These are phyloP conservation scores for Fraxinus excelsior DNA, from an alignment of 257 asterid species.

Conservation along the genomic window DNA sequence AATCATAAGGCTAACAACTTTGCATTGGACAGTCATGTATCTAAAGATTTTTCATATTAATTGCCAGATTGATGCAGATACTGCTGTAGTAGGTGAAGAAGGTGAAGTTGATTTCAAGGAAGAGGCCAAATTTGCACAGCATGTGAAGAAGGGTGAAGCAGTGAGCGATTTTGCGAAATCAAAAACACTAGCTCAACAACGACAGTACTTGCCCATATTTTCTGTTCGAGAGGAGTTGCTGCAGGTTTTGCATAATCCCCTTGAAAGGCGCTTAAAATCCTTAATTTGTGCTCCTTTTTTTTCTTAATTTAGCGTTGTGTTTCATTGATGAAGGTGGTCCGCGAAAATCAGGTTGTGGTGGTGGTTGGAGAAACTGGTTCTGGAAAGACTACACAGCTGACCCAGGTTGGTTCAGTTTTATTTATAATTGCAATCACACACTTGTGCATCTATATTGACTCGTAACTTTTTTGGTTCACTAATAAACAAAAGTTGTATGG, in stretches of 20 bases:
- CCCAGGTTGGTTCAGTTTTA: slow-evolving; percentile 66
- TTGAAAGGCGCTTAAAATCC: neutral
- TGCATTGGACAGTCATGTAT: slow-evolving; percentile 5
- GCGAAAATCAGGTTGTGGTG: slow-evolving; percentile 92
- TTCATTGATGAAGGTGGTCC: slow-evolving; percentile 63
- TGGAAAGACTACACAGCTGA: slow-evolving; percentile 93
- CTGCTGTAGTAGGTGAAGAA: slow-evolving; percentile 90
- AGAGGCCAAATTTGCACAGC: slow-evolving; percentile 94
- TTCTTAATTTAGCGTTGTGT: neutral
- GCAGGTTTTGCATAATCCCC: slow-evolving; percentile 53
- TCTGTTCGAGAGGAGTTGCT: slow-evolving; percentile 92
- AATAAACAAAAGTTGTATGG: neutral
- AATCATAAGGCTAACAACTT: slow-evolving; percentile 10
- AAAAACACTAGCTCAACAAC: slow-evolving; percentile 76
- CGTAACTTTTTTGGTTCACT: neutral
- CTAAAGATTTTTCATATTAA: slow-evolving; percentile 31
- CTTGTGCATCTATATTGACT: neutral
- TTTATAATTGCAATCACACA: neutral
- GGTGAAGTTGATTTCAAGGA: slow-evolving; percentile 97
- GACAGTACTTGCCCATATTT: slow-evolving; percentile 92
- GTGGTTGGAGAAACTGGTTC: slow-evolving; percentile 99
- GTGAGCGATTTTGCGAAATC: slow-evolving; percentile 76
- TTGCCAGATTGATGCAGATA: slow-evolving; percentile 93
- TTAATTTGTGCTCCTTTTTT: neutral
- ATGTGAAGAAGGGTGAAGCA: slow-evolving; percentile 77